A percentile compares a stretch with the other conserved stretches of the same genome.
Conservation (phyloP, 371 early-diverging fungal genomes). For the Chytridium lagenaria region DNA sequence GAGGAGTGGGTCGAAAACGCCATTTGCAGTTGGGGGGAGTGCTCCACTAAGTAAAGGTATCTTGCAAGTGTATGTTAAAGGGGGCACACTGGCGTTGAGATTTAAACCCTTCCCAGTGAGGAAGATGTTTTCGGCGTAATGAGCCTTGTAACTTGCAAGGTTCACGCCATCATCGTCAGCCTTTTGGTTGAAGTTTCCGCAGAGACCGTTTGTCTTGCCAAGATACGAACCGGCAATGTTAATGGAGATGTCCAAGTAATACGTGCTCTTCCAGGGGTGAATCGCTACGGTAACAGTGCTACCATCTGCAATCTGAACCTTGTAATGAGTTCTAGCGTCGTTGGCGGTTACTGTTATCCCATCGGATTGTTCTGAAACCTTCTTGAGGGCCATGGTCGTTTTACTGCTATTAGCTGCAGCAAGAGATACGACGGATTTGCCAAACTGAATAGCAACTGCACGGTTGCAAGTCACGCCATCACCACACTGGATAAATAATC, state of each 20-base stretch:
- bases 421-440: neutral
- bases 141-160: neutral
- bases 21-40: neutral
- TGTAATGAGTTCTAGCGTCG: neutral
- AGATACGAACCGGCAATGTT: neutral
- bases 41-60: neutral
- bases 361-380: neutral
- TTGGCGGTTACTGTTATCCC: slow-evolving; percentile 4
- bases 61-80: neutral
- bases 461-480: slow-evolving; percentile 8
- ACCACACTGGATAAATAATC: neutral
- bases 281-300: neutral
- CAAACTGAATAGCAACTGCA: slow-evolving; percentile 1
- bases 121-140: slow-evolving; percentile 1
- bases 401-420: neutral
- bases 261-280: neutral
- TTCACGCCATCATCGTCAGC: neutral
- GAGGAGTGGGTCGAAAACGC: no score
- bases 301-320: neutral
- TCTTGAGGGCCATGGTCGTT: neutral
- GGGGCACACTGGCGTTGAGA: neutral
- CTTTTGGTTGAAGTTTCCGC: neutral
- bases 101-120: neutral
- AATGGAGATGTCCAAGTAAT: neutral
- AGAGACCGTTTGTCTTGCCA: slow-evolving; percentile 1